A percentile compares a stretch with the other conserved stretches of the same genome.
Conservation (phyloP, 2,329 filamentous ascomycete genomes). For the Blumeriella jaapii region DNA sequence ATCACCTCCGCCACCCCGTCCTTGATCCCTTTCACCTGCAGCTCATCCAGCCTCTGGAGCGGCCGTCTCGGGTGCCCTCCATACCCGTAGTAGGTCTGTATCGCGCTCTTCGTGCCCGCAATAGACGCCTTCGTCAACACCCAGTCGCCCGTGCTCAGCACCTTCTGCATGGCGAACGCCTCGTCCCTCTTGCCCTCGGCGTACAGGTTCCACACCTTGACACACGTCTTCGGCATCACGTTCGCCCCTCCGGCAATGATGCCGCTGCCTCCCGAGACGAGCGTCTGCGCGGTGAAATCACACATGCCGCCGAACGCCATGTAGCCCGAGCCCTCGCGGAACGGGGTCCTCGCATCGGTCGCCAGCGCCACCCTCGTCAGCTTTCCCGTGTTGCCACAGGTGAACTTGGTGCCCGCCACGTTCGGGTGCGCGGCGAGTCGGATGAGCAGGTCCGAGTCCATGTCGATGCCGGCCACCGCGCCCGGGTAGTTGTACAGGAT, state of each 20-base stretch:
- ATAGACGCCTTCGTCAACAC: slow-evolving; percentile 72
- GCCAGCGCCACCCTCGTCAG: slow-evolving; percentile 69
- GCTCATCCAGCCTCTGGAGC: slow-evolving; percentile 52
- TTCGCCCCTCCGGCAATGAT: slow-evolving; percentile 83
- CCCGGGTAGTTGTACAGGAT: slow-evolving; percentile 88
- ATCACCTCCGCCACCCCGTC: slow-evolving; percentile 52
- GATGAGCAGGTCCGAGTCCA: slow-evolving; percentile 82
- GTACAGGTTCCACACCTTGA: slow-evolving; percentile 68
- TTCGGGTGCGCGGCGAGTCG: slow-evolving; percentile 69
- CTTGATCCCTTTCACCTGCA: slow-evolving; percentile 39
- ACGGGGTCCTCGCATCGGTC: slow-evolving; percentile 58
- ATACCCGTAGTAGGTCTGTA: slow-evolving; percentile 73
- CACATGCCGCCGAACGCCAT: slow-evolving; percentile 83
- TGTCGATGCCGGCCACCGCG: slow-evolving; percentile 75
- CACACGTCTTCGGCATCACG: slow-evolving; percentile 72
- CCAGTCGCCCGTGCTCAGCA: slow-evolving; percentile 74
- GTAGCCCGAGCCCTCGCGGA: slow-evolving; percentile 50
- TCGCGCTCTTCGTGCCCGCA: slow-evolving; percentile 74
- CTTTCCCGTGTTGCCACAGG: slow-evolving; percentile 83
- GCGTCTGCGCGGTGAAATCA: slow-evolving; percentile 76
- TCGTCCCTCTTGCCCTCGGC: slow-evolving; percentile 62
- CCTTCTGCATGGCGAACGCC: slow-evolving; percentile 62
- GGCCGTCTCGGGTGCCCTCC: slow-evolving; percentile 66
- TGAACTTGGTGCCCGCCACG: slow-evolving; percentile 84
- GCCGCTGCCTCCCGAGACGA: slow-evolving; percentile 66